Evolutionary conservation across 495 filamentous ascomycete species (phyloP), one percentile per base, ranked within the genome.

Genomic region (Aspergillus ostianus): DNA sequence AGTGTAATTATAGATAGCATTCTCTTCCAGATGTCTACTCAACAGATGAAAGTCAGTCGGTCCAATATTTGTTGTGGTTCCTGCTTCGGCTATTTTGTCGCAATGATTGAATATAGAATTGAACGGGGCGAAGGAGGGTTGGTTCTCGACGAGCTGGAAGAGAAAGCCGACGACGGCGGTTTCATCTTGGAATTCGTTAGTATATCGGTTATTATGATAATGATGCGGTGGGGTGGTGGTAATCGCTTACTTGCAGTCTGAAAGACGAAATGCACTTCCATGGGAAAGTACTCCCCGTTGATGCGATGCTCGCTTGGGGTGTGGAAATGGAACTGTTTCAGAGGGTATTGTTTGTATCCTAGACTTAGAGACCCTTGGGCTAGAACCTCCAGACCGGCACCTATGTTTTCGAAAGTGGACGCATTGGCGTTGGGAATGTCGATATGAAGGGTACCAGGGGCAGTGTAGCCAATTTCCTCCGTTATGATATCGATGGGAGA

Each of bases 281-380:
- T 62, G 7, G 82, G 82, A 55, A 72, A 84, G 63, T 81, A 77
- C 65, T 85, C 85, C 67, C 74, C 69, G 47, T 60, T 73, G 18
- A 90, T 66, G 55, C 77, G 78, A 66, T 90, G 87, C 74, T 90
- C 87, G 65, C 80, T 82, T 7, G 87, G 87, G 13, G 86, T 82
- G 65, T 90, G 87, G 70, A 89, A 85, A 67, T 90, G 87, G 74
- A 88, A 89, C 63, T 90, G 87, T 44, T 77, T 69, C 19, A 90
- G 75, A 4, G 68, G 68, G 61, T 82, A 89, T 15, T 9, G 30
- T 2, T 18, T 57, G 47, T 23, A 21, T 1, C 17, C 17, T 8
- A 18, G 8, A 3, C 2, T 57, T 9, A 74, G 67, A 9, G 70
- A 69, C 12, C 73, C 75, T 47, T 74, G 73, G 26, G 70, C 75